These are phyloP conservation scores for Paramyrothecium sp. DNA, from an alignment of 2,329 filamentous ascomycete genomes.

Conservation along the genomic window DNA sequence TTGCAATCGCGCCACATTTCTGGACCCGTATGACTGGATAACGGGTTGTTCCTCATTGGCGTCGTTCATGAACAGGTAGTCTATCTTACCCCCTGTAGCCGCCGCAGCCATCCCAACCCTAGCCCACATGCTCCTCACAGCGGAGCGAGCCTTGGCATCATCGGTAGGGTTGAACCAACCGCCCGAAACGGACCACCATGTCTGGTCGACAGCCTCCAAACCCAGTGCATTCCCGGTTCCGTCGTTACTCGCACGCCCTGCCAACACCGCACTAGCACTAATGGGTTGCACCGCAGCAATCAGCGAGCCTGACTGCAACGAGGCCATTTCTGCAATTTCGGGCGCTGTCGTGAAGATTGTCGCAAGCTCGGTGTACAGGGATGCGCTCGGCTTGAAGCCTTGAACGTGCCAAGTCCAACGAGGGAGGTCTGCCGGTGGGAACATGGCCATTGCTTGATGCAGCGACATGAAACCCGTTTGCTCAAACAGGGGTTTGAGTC, in stretches of 20 bases:
- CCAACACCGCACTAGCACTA: not conserved
- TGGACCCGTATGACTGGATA: not conserved
- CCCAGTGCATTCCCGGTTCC: not conserved
- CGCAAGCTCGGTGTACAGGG: not conserved
- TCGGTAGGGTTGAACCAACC: not conserved
- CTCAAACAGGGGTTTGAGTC: not conserved
- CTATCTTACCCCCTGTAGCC: not conserved
- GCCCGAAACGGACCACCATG: not conserved
- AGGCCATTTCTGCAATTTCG: not conserved
- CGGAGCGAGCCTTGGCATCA: not conserved
- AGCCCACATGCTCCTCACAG: not conserved
- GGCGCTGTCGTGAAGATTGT: not conserved
- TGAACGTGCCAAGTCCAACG: not conserved
- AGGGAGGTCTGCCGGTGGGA: not conserved
- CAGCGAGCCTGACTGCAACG: not conserved
- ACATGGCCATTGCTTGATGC: not conserved
- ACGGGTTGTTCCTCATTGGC: not conserved
- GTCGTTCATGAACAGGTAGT: not conserved
- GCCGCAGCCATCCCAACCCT: not conserved
- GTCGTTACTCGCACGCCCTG: too few relatives aligned
- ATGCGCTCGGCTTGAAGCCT: not conserved
- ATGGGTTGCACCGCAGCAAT: not conserved
- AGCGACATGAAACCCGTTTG: not conserved
- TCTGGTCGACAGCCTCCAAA: not conserved
- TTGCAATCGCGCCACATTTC: not conserved